Evolutionary conservation across 495 filamentous ascomycete species (phyloP).

Genomic region (Cryomyces minteri): DNA sequence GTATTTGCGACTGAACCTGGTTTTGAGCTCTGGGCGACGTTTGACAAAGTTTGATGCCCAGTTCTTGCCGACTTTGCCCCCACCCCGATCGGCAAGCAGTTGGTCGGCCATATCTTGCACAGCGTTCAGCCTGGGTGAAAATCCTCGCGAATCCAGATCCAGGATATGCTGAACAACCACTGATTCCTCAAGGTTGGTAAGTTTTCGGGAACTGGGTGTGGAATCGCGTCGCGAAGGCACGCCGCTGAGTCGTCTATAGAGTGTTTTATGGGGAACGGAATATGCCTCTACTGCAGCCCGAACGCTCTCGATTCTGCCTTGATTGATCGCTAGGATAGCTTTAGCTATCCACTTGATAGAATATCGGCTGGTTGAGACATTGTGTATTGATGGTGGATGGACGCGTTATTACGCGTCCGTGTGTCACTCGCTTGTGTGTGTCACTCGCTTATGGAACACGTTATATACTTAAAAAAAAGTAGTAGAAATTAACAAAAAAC

Average conservation of each 20-base stretch:
- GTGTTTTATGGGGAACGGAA: not conserved
- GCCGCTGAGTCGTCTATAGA: not conserved
- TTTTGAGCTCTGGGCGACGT: conserved; percentile 17
- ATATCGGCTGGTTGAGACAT: not conserved
- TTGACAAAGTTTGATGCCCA: too few species aligned
- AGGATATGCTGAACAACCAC: conserved; percentile 20
- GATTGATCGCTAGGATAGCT: conserved; percentile 4
- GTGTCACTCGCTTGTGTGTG: too few species aligned
- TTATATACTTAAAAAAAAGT: too few species aligned
- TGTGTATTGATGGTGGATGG: not conserved
- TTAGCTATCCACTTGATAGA: not conserved
- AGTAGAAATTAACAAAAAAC: too few species aligned
- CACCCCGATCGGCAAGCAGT: conserved; percentile 10
- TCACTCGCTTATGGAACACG: not conserved
- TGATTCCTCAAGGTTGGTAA: conserved; percentile 17
- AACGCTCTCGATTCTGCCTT: not conserved
- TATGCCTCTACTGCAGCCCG: conserved; percentile 3
- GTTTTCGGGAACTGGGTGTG: conserved; percentile 9
- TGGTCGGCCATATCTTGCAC: conserved; percentile 24
- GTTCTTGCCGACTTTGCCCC: conserved; percentile 10
- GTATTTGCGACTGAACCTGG: too few species aligned
- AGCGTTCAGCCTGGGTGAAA: conserved; percentile 11
- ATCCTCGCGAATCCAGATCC: conserved; percentile 17
- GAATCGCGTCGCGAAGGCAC: conserved; percentile 3
- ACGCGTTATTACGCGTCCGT: not conserved